Conservation (phyloP, 192 early-diverging fungal genomes). For the Thamnidium elegans region DNA sequence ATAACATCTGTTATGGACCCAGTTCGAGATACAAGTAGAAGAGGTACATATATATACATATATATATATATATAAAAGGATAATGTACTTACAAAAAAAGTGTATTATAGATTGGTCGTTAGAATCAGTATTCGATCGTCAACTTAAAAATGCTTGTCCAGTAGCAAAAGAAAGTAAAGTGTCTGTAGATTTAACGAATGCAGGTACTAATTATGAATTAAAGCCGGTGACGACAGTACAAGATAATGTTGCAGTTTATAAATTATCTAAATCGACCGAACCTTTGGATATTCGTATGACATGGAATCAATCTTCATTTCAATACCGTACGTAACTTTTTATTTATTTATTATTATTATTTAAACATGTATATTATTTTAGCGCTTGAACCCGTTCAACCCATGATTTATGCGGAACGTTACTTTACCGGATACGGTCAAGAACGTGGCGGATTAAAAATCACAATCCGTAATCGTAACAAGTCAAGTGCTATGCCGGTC, state of each 20-base stretch:
- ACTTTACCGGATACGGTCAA: conserved; percentile 76
- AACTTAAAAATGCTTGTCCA: conserved; percentile 47
- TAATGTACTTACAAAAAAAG: too few species aligned
- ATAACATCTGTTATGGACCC: conserved; percentile 83
- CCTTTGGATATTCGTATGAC: conserved; percentile 45
- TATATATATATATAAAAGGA: neutral
- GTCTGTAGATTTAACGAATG: conserved; percentile 34
- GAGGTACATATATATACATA: conserved; percentile 25
- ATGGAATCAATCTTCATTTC: conserved; percentile 46
- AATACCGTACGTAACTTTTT: conserved; percentile 41
- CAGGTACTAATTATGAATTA: conserved; percentile 29
- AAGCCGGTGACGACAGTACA: conserved; percentile 20
- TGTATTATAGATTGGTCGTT: conserved; percentile 48
- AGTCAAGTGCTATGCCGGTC: conserved; percentile 39
- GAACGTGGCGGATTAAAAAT: conserved; percentile 81
- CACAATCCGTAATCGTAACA: conserved; percentile 67
- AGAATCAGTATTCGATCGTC: conserved; percentile 44
- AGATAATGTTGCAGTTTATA: conserved; percentile 42
- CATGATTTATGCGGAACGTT: conserved; percentile 55
- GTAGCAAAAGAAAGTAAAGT: conserved; percentile 46
- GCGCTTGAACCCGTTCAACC: conserved; percentile 39
- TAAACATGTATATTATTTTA: neutral
- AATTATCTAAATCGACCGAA: conserved; percentile 34
- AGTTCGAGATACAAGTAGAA: conserved; percentile 44
- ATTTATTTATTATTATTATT: neutral